phyloP scores from a whole-genome alignment of 2,329 filamentous ascomycete species.

The Diaporthe nobilis region DNA sequence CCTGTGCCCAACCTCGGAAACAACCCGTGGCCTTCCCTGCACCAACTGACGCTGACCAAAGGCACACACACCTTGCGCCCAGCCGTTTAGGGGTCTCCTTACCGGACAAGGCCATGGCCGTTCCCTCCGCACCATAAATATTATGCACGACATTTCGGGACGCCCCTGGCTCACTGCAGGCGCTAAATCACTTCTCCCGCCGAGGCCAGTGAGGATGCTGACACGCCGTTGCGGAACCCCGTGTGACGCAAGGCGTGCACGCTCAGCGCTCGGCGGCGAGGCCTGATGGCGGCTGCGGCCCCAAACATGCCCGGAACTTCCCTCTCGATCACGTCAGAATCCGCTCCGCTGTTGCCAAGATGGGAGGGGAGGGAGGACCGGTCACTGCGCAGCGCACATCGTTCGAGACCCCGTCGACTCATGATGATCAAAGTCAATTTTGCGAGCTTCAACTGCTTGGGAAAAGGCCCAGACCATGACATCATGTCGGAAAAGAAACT shows the following conservation, averaged over 20 bases:
- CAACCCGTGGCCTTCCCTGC: conserved; percentile 6
- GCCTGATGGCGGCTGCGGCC: neutral
- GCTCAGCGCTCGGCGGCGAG: neutral
- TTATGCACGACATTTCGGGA: conserved; percentile 18
- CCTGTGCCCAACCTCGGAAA: conserved; percentile 22
- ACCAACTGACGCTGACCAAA: neutral
- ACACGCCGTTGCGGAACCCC: conserved; percentile 1
- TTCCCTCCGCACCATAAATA: neutral
- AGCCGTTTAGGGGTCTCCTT: conserved; percentile 9
- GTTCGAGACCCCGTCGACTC: conserved; percentile 17
- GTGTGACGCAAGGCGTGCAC: neutral
- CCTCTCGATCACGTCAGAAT: conserved; percentile 14
- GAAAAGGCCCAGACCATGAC: neutral
- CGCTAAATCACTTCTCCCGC: neutral
- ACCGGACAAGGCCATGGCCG: conserved; percentile 6
- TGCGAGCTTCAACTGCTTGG: neutral
- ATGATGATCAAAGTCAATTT: conserved; percentile 24
- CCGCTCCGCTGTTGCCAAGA: conserved; percentile 33
- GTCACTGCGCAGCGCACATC: neutral
- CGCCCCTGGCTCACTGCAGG: conserved; percentile 1
- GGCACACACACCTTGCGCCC: neutral
- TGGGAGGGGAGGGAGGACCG: neutral
- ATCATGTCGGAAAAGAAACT: conserved; percentile 23
- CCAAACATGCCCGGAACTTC: conserved; percentile 5
- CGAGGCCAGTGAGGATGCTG: neutral